Conservation (phyloP, 371 early-diverging fungal genomes). For the Phascolomyces articulosus region DNA sequence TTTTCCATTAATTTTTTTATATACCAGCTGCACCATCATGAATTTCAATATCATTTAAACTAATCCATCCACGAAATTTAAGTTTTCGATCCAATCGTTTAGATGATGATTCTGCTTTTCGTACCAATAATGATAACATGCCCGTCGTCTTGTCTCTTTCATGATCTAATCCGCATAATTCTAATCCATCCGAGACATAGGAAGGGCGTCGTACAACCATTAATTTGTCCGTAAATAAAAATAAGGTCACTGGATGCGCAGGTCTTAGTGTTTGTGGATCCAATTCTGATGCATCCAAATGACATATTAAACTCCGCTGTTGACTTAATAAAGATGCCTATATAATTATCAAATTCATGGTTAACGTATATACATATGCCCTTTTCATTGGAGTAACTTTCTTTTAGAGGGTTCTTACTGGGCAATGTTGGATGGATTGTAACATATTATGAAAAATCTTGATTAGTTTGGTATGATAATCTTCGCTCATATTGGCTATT, state of each 20-base stretch:
- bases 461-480: conserved; percentile 44
- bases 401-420: conserved; percentile 30
- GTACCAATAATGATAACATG: conserved; percentile 11
- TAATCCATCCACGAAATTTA: conserved; percentile 52
- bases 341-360: background rate
- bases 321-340: conserved; percentile 50
- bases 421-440: conserved; percentile 42
- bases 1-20: too few relatives aligned
- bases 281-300: conserved; percentile 44
- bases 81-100: conserved; percentile 22
- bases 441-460: conserved; percentile 43
- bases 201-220: conserved; percentile 47
- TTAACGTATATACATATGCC: background rate
- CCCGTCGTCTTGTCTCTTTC: conserved; percentile 15
- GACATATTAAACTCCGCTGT: conserved; percentile 36
- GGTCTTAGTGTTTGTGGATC: conserved; percentile 28
- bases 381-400: background rate
- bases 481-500: conserved; percentile 50
- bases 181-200: conserved; percentile 24
- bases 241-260: conserved; percentile 39
- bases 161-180: conserved; percentile 26
- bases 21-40: conserved; percentile 45
- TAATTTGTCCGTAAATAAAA: conserved; percentile 47
- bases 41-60: conserved; percentile 36
- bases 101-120: conserved; percentile 12